Percentiles rank a stretch among this genome's conserved stretches.
These are phyloP conservation scores for Paracoccidioides lutzii DNA, from an alignment of 2,329 filamentous ascomycete genomes.

Conservation along the genomic window DNA sequence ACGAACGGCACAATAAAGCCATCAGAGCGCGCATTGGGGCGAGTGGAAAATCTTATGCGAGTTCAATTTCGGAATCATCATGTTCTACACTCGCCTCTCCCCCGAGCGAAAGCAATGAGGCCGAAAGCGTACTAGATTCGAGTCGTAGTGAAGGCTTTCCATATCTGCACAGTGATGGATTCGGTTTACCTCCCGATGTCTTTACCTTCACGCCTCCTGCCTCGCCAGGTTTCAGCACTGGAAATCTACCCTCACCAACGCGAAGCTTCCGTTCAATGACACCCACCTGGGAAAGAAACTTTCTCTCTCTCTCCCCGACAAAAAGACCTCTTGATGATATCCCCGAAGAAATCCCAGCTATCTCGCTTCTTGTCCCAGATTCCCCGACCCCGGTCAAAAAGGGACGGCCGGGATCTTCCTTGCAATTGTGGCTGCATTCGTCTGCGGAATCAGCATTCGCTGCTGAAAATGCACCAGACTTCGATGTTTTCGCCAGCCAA, in stretches of 20 bases:
- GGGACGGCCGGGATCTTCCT: slow-evolving; percentile 11
- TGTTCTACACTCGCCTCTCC: slow-evolving; percentile 27
- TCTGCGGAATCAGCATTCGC: slow-evolving; percentile 24
- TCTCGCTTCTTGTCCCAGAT: slow-evolving; percentile 14
- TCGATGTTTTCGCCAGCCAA: slow-evolving; percentile 30
- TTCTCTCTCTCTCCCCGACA: slow-evolving; percentile 24
- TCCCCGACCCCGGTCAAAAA: slow-evolving; percentile 11
- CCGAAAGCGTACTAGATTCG: slow-evolving; percentile 26
- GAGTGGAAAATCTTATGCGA: slow-evolving; percentile 23
- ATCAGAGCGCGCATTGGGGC: slow-evolving; percentile 37
- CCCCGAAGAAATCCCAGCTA: slow-evolving; percentile 18
- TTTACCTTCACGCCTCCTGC: slow-evolving; percentile 37
- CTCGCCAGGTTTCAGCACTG: slow-evolving; percentile 31
- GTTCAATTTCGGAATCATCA: slow-evolving; percentile 26
- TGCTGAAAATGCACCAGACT: slow-evolving; percentile 23
- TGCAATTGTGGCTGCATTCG: slow-evolving; percentile 25
- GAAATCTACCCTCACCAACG: slow-evolving; percentile 26
- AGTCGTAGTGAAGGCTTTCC: slow-evolving; percentile 22
- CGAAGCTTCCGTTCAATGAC: slow-evolving; percentile 25
- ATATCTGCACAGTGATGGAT: slow-evolving; percentile 20
- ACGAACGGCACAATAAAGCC: slow-evolving; percentile 45
- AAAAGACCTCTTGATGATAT: slow-evolving; percentile 20
- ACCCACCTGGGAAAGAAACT: slow-evolving; percentile 27
- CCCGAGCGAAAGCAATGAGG: slow-evolving; percentile 29
- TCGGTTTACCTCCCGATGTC: slow-evolving; percentile 25